Conservation (phyloP, 352 stramenopile species). For the Blastocystis hominis region DNA sequence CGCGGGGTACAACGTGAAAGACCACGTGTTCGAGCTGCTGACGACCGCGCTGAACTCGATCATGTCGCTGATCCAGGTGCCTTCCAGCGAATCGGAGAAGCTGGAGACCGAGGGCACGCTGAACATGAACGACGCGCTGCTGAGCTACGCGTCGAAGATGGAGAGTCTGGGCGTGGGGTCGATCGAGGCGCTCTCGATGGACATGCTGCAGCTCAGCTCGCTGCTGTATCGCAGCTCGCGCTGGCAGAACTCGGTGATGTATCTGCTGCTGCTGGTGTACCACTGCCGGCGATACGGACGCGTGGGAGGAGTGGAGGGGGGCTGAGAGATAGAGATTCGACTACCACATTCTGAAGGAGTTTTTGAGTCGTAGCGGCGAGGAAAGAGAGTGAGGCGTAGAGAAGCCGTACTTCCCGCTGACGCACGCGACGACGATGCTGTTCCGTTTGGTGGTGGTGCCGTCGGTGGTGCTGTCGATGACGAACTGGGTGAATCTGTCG, state of each 20-base stretch:
- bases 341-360: not conserved
- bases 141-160: not conserved
- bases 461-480: not conserved
- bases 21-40: not conserved
- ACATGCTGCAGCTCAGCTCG: not conserved
- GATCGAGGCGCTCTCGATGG: not conserved
- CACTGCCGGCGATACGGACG: not conserved
- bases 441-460: not conserved
- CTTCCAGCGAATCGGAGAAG: not conserved
- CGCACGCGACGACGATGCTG: not conserved
- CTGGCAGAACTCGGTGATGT: not conserved
- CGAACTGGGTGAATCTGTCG: not conserved
- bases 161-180: not conserved
- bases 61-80: not conserved
- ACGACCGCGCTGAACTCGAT: not conserved
- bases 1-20: too few relatives aligned
- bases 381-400: not conserved
- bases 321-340: not conserved
- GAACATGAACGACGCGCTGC: not conserved
- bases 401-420: not conserved
- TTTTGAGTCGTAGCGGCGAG: not conserved
- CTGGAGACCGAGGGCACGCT: not conserved
- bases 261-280: not conserved
- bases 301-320: not conserved
- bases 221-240: not conserved